Percentiles rank a stretch among this genome's conserved stretches.
Conservation (phyloP, 495 filamentous ascomycete genomes). For the Tuber calosporum region DNA sequence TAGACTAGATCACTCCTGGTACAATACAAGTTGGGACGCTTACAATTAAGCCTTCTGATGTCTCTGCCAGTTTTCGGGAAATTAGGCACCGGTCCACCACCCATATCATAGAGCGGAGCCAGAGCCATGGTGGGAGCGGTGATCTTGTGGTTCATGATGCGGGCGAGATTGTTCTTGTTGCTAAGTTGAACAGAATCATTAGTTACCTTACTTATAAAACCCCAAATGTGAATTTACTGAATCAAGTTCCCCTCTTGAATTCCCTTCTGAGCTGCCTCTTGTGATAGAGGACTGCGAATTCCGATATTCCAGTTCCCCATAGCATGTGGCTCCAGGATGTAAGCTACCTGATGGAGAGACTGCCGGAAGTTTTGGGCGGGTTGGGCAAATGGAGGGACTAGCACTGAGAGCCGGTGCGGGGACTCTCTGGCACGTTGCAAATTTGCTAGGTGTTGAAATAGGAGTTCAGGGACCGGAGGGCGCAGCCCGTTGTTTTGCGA, state of each 20-base stretch:
- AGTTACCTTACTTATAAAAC: background rate
- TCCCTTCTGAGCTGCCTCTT: rapidly evolving
- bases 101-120: slow-evolving; percentile 5
- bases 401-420: no score
- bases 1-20: slow-evolving; percentile 7
- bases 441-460: no score
- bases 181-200: background rate
- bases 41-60: background rate
- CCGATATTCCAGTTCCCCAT: no score
- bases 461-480: no score
- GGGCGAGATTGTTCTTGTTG: slow-evolving; percentile 15
- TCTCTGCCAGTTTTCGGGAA: slow-evolving; percentile 3
- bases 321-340: no score
- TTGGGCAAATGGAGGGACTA: no score
- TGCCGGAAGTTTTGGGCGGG: no score
- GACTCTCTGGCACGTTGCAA: no score
- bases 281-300: background rate
- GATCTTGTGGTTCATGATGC: slow-evolving; percentile 14
- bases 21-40: background rate
- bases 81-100: slow-evolving; percentile 8
- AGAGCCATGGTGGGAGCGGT: slow-evolving; percentile 12
- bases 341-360: no score
- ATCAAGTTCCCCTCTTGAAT: background rate
- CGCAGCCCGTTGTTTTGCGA: no score
- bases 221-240: background rate